Conservation (phyloP, 306 rosid species). For the Lathyrus tuberosus region DNA sequence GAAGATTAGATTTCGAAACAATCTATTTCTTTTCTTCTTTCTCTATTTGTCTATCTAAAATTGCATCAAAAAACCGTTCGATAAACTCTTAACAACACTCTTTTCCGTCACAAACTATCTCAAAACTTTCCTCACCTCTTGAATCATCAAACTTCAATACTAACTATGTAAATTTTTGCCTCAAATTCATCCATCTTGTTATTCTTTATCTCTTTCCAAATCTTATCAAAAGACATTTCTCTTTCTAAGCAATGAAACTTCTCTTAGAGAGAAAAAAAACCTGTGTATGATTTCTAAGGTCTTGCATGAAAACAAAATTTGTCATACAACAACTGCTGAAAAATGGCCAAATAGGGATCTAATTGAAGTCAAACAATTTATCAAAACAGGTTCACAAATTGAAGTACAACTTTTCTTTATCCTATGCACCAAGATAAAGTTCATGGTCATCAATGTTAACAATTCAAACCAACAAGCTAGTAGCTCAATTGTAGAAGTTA, state of each 20-base stretch:
- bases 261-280: conserved; percentile 76
- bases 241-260: conserved; percentile 69
- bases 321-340: too few species aligned
- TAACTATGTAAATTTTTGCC: conserved; percentile 67
- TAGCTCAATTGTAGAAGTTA: too few species aligned
- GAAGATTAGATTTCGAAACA: conserved; percentile 42
- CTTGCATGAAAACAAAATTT: too few species aligned
- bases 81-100: conserved; percentile 82
- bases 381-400: too few species aligned
- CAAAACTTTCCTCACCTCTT: conserved; percentile 29
- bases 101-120: conserved; percentile 58
- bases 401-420: too few species aligned
- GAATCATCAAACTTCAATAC: conserved; percentile 67
- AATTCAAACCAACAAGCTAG: too few species aligned
- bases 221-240: conserved; percentile 71
- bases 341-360: too few species aligned
- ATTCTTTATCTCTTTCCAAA: conserved; percentile 60
- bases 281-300: conserved; percentile 61
- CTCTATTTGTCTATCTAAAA: conserved; percentile 54
- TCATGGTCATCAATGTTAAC: too few species aligned
- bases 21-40: conserved; percentile 51
- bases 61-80: conserved; percentile 67
- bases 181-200: conserved; percentile 23
- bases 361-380: too few species aligned
- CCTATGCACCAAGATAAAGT: too few species aligned